Evolutionary conservation across 2,329 filamentous ascomycete genomes (phyloP).

Genomic region (Claviceps arundinis): DNA sequence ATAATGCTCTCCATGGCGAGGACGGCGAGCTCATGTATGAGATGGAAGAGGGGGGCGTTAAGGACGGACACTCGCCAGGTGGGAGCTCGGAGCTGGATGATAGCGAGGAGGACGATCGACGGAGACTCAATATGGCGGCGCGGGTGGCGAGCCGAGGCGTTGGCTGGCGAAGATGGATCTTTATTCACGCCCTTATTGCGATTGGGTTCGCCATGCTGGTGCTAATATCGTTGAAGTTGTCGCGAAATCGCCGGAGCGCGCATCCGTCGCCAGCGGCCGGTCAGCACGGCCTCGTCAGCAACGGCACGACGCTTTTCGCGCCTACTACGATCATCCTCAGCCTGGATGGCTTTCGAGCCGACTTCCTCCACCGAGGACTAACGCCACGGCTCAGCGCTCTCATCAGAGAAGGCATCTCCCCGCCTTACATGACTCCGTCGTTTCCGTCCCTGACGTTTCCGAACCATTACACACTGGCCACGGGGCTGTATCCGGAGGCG

Average conservation of each 20-base stretch:
- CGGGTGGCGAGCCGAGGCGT: slow-evolving; percentile 34
- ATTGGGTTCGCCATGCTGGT: slow-evolving; percentile 43
- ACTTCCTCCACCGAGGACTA: slow-evolving; percentile 72
- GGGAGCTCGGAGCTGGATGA: slow-evolving; percentile 48
- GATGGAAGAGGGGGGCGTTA: slow-evolving; percentile 71
- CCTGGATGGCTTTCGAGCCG: slow-evolving; percentile 88
- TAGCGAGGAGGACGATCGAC: slow-evolving; percentile 44
- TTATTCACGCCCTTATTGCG: slow-evolving; percentile 38
- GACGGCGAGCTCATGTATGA: slow-evolving; percentile 74
- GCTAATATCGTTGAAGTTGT: slow-evolving; percentile 45
- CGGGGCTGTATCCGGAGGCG: slow-evolving; percentile 80
- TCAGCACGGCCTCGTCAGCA: slow-evolving; percentile 38
- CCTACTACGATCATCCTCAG: slow-evolving; percentile 91
- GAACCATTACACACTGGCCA: slow-evolving; percentile 88
- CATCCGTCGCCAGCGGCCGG: slow-evolving; percentile 5
- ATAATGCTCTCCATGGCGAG: slow-evolving; percentile 47
- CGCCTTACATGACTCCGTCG: slow-evolving; percentile 82
- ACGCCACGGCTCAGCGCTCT: slow-evolving; percentile 74
- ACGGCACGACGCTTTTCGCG: slow-evolving; percentile 79
- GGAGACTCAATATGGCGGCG: slow-evolving; percentile 33
- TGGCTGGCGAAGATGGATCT: slow-evolving; percentile 39
- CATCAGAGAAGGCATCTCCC: slow-evolving; percentile 72
- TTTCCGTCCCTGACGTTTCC: slow-evolving; percentile 97
- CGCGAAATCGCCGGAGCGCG: slow-evolving; percentile 27
- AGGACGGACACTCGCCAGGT: slow-evolving; percentile 50